Evolutionary conservation across 805 yeast genomes (phyloP), one percentile per base, ranked within the genome.

Genomic region (Isabelozyma heimii): DNA sequence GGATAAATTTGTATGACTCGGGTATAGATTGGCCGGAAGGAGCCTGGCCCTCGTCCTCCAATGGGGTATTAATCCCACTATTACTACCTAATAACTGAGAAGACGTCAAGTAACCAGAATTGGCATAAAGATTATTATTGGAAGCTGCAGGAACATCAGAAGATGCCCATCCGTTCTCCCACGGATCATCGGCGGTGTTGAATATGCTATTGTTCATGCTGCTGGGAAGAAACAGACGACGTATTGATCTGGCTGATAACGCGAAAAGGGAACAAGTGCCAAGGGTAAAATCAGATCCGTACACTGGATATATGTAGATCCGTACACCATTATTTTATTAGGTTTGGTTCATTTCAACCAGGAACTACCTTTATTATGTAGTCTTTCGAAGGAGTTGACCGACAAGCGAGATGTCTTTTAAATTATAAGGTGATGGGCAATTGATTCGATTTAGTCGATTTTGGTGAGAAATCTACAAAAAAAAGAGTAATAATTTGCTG

Each of bases 101-200:
- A 7, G 70, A 53, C 5, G 66, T 56, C 40, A 66, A 48, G 43
- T 54, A 63, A 5, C 59, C 49, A 10, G 52, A 50, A 26, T 52
- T 50, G 1, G 46, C 30, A 1, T 48, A 51, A 17, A 49, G 47
- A 10, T 41, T 41, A 10, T 41, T 41, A 2, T 53, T n/a, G 16
- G 49, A 27, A 37, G n/a, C 15, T 26, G 17, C 38, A 2, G 40
- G 46, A 12, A 20, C 47, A 14, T 57, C 55, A 4, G 54, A 55
- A 10, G 53, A 48, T 14, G 67, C 63, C 76, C 76, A 70, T 24
- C 73, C 75, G 50, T 72, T 71, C 45, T 64, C 72, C 68, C 75
- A 72, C 2, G 73, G 72, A 49, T 72, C 75, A 16, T 65, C 66
- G 3, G 60, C 40, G 7, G 52, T 42, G 40, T 43, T 49, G 40